Percentiles rank a stretch among this genome's conserved stretches.
These are phyloP conservation scores for Lyophyllum atratum DNA, from an alignment of 768 basidiomycete genomes.

Conservation along the genomic window DNA sequence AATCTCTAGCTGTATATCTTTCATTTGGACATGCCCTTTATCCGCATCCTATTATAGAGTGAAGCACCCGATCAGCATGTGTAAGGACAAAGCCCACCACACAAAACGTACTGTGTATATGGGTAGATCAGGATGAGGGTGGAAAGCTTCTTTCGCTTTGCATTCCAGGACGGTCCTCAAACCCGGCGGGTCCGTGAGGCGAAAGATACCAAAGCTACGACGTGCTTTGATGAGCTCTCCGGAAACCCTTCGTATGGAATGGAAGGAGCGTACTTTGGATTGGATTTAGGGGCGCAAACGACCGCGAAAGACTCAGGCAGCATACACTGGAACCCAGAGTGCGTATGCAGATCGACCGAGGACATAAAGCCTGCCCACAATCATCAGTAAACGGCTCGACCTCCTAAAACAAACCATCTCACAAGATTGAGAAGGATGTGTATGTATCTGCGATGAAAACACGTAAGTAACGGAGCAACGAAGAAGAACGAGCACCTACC, in stretches of 20 bases:
- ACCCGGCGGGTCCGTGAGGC: slow-evolving; percentile 86
- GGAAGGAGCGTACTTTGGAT: slow-evolving; percentile 58
- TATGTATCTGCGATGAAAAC: slow-evolving; percentile 68
- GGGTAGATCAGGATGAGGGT: slow-evolving; percentile 81
- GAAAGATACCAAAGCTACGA: slow-evolving; percentile 82
- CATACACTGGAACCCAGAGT: slow-evolving; percentile 87
- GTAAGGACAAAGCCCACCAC: background rate
- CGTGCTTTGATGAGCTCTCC: background rate
- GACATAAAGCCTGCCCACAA: slow-evolving; percentile 79
- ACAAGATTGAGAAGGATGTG: slow-evolving; percentile 90
- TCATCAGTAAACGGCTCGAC: background rate
- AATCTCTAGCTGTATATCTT: slow-evolving; percentile 72
- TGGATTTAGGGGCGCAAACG: slow-evolving; percentile 82
- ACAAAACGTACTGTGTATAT: slow-evolving; percentile 76
- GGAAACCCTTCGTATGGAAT: background rate
- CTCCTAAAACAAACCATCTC: background rate
- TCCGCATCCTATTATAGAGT: slow-evolving; percentile 65
- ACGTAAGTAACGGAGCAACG: slow-evolving; percentile 4
- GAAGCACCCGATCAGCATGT: background rate
- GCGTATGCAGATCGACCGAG: slow-evolving; percentile 90
- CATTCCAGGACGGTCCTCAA: slow-evolving; percentile 72
- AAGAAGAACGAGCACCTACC: slow-evolving; percentile 49
- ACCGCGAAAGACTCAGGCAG: slow-evolving; percentile 92
- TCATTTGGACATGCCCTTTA: slow-evolving; percentile 82
- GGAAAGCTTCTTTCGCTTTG: slow-evolving; percentile 73